Percentiles rank a stretch among this genome's conserved stretches.
These are phyloP conservation scores for Populus tomentosa DNA, from an alignment of 441 rosid species.

Conservation along the genomic window DNA sequence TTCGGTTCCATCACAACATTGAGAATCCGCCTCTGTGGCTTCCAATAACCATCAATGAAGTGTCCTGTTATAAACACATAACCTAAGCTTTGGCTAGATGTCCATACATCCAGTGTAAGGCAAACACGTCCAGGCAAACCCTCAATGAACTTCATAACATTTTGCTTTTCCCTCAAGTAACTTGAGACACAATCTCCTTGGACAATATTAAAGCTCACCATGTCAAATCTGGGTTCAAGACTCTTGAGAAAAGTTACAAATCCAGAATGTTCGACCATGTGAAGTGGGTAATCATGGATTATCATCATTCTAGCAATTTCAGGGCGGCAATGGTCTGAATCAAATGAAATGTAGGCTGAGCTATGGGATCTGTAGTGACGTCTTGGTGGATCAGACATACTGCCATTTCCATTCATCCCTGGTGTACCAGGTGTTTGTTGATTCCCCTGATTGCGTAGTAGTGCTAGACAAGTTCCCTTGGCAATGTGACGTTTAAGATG, in stretches of 20 bases:
- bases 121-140: conserved; percentile 58
- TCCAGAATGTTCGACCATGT: conserved; percentile 74
- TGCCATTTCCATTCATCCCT: neutral
- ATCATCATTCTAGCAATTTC: conserved; percentile 72
- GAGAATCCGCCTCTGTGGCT: too few species aligned
- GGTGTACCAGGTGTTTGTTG: neutral
- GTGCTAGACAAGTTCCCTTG: conserved; percentile 51
- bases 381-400: neutral
- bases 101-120: conserved; percentile 60
- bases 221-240: conserved; percentile 62
- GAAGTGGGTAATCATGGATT: conserved; percentile 70
- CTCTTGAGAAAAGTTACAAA: conserved; percentile 58
- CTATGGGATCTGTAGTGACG: neutral
- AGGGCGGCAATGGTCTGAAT: conserved; percentile 60
- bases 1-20: too few species aligned
- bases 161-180: conserved; percentile 65
- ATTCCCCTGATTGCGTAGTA: neutral
- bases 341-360: conserved; percentile 25
- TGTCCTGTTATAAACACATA: conserved; percentile 62
- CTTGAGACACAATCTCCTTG: conserved; percentile 82
- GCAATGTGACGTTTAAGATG: conserved; percentile 76
- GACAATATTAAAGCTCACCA: conserved; percentile 54
- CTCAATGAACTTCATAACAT: conserved; percentile 44
- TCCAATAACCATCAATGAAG: conserved; percentile 59
- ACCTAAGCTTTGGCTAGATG: conserved; percentile 49